Conservation (phyloP, 1,139 yeast species). For the Meyerozyma smithsonii region DNA sequence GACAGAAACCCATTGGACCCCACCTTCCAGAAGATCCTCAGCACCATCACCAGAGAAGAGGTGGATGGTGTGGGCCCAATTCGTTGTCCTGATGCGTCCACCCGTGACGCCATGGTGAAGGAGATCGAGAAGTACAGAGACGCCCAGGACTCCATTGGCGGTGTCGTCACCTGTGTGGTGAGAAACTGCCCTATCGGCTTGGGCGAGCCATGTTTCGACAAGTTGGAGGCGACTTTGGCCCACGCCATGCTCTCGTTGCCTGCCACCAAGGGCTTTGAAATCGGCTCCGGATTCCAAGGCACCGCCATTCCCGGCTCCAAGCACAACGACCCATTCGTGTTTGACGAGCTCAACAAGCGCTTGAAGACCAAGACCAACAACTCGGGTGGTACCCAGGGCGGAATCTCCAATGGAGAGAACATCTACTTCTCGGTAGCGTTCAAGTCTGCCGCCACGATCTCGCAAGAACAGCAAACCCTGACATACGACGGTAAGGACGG, state of each 20-base stretch:
- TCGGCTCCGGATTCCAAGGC: conserved; percentile 94
- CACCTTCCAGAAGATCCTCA: conserved; percentile 59
- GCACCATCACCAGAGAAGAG: conserved; percentile 78
- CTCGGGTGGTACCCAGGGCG: conserved; percentile 98
- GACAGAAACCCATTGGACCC: conserved; percentile 65
- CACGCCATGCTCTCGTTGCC: conserved; percentile 98
- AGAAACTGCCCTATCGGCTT: conserved; percentile 90
- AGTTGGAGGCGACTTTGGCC: conserved; percentile 88
- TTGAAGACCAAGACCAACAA: conserved; percentile 85
- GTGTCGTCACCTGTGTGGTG: conserved; percentile 94
- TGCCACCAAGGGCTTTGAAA: conserved; percentile 96
- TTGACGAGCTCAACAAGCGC: conserved; percentile 47
- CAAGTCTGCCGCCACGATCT: conserved; percentile 96
- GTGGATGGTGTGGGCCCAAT: conserved; percentile 88
- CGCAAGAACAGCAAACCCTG: conserved; percentile 85
- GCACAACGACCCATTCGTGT: conserved; percentile 85
- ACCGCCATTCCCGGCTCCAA: conserved; percentile 85
- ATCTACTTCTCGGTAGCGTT: conserved; percentile 93
- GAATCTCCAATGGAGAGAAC: conserved; percentile 93
- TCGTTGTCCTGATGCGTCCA: conserved; percentile 80
- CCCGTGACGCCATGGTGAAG: conserved; percentile 77
- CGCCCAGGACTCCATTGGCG: conserved; percentile 90
- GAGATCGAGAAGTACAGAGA: conserved; percentile 86
- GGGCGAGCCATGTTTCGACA: conserved; percentile 97
- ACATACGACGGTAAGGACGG: conserved; percentile 86